Evolutionary conservation across 2,329 filamentous ascomycete genomes (phyloP), one percentile per base, ranked within the genome.

Genomic region (Aspergillus pseudotamarii): DNA sequence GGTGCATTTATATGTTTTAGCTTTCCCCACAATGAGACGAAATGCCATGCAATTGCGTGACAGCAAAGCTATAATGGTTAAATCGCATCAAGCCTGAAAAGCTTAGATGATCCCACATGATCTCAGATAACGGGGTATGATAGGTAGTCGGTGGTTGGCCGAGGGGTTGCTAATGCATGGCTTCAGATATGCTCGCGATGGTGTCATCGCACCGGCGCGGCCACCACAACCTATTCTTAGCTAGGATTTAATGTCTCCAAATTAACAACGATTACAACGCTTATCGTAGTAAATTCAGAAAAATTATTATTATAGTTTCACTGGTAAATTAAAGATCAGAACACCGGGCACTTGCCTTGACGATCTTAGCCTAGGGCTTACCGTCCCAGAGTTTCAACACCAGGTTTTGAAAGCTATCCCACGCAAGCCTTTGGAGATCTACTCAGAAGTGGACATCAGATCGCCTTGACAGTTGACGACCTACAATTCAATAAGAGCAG

Each of bases 221-320:
- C 59, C 84, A 30, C 59, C 84, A 50, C 46, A 30, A 11, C 14
- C 46, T 8, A 30, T 30, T 30, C 8, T 30, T 32, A 50, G 46
- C 16, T 3, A 2, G 0, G 4, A 30, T 30, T 30, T n/a, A n/a
- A 30, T 19, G 19, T 50, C 23, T n/a, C 14, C 19, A 5, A 50
- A 50, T 30, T 30, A 30, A 50, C 6, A n/a, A 16, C 23, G 11
- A 8, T 41, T 9, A n/a, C 38, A 6, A 8, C 6, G 16, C 19
- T 1, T n/a, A 41, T n/a, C 16, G 3, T n/a, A 3, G 14, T 41
- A 41, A n/a, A 9, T 8, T 4, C 16, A 41, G 38, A 1, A 19
- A 10, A 9, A 41, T 41, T 9, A 3, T 4, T 41, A 19, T 41
- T n/a, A 6, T 9, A 16, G 12, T 36, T 36, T 14, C 14, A 36